Evolutionary conservation across 306 rosid species (phyloP).

Genomic region (Ziziphus jujuba): DNA sequence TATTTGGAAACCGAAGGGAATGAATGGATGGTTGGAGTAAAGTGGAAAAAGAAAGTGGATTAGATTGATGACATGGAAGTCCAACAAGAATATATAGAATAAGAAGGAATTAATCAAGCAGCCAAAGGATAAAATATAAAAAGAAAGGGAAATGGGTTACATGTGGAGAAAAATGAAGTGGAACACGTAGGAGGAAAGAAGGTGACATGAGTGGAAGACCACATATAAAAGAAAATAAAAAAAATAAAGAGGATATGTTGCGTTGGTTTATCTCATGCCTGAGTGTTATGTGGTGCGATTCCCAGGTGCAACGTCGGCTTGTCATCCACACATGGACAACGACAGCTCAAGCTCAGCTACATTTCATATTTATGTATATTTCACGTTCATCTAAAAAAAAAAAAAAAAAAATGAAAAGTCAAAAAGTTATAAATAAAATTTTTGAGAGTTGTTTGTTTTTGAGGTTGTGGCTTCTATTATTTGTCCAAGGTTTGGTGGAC

Average conservation of each 20-base stretch:
- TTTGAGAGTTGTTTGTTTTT: background rate
- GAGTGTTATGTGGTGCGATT: conserved; percentile 15
- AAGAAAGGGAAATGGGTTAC: conserved; percentile 20
- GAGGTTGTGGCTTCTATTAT: conserved; percentile 1
- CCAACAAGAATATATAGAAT: conserved; percentile 27
- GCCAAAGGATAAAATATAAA: background rate
- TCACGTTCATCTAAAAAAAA: too few species aligned
- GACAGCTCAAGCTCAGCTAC: conserved; percentile 7
- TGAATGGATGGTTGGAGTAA: background rate
- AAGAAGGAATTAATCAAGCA: conserved; percentile 2
- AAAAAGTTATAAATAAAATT: too few species aligned
- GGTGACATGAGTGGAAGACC: conserved; percentile 39
- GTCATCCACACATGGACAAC: conserved; percentile 10
- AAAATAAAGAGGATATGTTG: conserved; percentile 7
- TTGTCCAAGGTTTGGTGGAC: conserved; percentile 23
- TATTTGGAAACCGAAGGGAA: background rate
- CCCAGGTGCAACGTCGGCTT: background rate
- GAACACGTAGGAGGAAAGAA: conserved; percentile 25
- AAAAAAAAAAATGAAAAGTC: too few species aligned
- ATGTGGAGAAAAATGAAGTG: conserved; percentile 42
- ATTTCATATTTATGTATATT: background rate
- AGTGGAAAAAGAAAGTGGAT: conserved; percentile 37
- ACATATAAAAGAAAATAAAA: conserved; percentile 17
- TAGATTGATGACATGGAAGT: conserved; percentile 53
- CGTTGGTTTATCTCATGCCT: background rate